A percentile compares a stretch with the other conserved stretches of the same genome.
Evolutionary conservation across 768 basidiomycete species (phyloP).

Genomic region (Leccinum uliginosum): DNA sequence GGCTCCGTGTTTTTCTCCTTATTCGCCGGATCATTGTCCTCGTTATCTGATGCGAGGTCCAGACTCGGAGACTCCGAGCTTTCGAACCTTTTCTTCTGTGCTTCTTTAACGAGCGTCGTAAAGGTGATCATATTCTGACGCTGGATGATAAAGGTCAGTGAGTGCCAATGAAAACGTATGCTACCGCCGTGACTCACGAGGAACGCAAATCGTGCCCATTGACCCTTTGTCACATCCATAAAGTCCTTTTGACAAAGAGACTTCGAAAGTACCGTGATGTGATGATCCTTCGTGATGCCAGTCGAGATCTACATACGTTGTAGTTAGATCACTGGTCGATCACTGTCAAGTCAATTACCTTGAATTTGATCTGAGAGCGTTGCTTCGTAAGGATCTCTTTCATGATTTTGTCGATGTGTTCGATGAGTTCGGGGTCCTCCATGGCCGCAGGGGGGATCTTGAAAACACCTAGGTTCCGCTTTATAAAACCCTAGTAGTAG

Average conservation of each 20-base stretch:
- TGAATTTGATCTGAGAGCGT: neutral
- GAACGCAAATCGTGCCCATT: neutral
- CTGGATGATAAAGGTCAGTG: neutral
- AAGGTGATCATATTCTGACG: neutral
- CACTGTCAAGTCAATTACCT: neutral
- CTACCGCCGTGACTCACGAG: neutral
- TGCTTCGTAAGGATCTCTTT: neutral
- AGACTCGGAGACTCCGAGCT: too few relatives aligned
- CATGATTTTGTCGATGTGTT: neutral
- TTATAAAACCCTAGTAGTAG: neutral
- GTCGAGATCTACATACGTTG: neutral
- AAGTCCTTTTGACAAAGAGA: neutral
- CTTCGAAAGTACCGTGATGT: neutral
- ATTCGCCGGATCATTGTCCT: too few relatives aligned
- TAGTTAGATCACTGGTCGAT: neutral
- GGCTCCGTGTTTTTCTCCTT: too few relatives aligned
- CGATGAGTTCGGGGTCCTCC: neutral
- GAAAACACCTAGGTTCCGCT: neutral
- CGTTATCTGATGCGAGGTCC: too few relatives aligned
- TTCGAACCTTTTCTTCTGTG: too few relatives aligned
- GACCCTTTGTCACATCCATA: neutral
- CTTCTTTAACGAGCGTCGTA: neutral
- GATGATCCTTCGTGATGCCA: neutral
- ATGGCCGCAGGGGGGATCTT: neutral
- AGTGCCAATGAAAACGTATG: neutral